Percentiles rank a stretch among this genome's conserved stretches.
These are phyloP conservation scores for Vicia villosa DNA, from an alignment of 306 rosid species.

Conservation along the genomic window DNA sequence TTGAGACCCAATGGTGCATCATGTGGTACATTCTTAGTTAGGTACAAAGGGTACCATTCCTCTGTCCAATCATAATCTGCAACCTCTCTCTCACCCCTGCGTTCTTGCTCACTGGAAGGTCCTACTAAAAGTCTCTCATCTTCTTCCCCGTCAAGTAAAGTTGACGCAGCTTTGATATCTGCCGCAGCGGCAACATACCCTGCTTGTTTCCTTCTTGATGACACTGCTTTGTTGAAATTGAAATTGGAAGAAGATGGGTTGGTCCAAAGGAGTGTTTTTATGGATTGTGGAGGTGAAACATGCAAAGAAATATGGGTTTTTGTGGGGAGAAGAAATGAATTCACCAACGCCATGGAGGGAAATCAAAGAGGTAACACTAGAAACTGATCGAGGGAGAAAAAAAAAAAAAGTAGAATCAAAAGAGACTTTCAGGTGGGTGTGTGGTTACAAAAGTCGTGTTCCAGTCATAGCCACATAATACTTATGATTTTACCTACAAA, in stretches of 20 bases:
- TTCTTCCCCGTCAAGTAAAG: conserved; percentile 44
- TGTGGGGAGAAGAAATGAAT: conserved; percentile 39
- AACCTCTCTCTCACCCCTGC: conserved; percentile 39
- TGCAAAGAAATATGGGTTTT: conserved; percentile 23
- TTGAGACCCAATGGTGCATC: conserved; percentile 89
- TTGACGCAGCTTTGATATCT: conserved; percentile 42
- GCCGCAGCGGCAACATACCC: conserved; percentile 55
- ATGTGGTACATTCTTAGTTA: conserved; percentile 65
- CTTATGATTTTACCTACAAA: not conserved
- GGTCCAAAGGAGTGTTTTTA: conserved; percentile 23
- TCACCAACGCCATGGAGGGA: conserved; percentile 49
- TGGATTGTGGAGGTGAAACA: conserved; percentile 26
- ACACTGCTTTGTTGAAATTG: conserved; percentile 22
- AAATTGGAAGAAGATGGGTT: conserved; percentile 27
- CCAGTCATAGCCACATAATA: conserved; percentile 25
- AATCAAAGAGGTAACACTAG: too few species aligned
- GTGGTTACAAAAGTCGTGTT: conserved; percentile 20
- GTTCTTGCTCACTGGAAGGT: conserved; percentile 57
- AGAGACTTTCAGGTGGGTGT: not conserved
- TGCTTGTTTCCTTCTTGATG: conserved; percentile 13
- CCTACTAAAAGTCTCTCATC: conserved; percentile 52
- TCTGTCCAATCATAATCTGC: conserved; percentile 82
- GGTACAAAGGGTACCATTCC: conserved; percentile 95
- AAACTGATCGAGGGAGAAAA: too few species aligned
- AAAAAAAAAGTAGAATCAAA: too few species aligned